Evolutionary conservation across 768 basidiomycete genomes (phyloP).

Genomic region (Epithele typhae): DNA sequence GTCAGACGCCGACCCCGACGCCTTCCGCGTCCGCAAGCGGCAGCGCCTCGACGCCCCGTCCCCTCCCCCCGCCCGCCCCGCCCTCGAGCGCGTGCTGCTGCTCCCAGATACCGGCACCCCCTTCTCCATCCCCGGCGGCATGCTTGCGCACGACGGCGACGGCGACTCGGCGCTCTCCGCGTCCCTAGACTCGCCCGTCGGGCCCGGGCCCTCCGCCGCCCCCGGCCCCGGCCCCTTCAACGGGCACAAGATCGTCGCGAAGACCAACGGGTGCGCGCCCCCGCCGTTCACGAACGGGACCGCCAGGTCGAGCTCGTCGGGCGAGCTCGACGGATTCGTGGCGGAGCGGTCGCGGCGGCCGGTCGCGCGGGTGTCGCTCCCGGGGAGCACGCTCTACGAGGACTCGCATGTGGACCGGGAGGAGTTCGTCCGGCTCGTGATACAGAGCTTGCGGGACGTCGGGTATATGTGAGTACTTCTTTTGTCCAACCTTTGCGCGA

Average conservation of each 20-base stretch:
- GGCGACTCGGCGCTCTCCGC: constrained; percentile 22
- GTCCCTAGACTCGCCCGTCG: constrained; percentile 16
- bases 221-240: constrained; percentile 18
- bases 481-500: not conserved
- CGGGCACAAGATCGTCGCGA: constrained; percentile 21
- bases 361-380: constrained; percentile 59
- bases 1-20: constrained; percentile 18
- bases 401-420: constrained; percentile 80
- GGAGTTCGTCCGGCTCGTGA: constrained; percentile 84
- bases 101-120: constrained; percentile 13
- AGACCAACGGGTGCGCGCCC: constrained; percentile 20
- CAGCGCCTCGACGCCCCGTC: constrained; percentile 22
- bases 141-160: constrained; percentile 23
- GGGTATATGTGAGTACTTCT: constrained; percentile 48
- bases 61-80: constrained; percentile 11
- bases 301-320: constrained; percentile 7
- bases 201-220: constrained; percentile 21
- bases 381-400: constrained; percentile 73
- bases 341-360: constrained; percentile 13
- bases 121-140: constrained; percentile 8
- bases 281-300: constrained; percentile 18
- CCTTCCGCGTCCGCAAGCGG: constrained; percentile 22
- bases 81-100: constrained; percentile 21
- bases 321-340: constrained; percentile 11
- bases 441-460: constrained; percentile 87